Evolutionary conservation across 768 basidiomycete species (phyloP), one percentile per base, ranked within the genome.

Genomic region (Auriculariales sp.): DNA sequence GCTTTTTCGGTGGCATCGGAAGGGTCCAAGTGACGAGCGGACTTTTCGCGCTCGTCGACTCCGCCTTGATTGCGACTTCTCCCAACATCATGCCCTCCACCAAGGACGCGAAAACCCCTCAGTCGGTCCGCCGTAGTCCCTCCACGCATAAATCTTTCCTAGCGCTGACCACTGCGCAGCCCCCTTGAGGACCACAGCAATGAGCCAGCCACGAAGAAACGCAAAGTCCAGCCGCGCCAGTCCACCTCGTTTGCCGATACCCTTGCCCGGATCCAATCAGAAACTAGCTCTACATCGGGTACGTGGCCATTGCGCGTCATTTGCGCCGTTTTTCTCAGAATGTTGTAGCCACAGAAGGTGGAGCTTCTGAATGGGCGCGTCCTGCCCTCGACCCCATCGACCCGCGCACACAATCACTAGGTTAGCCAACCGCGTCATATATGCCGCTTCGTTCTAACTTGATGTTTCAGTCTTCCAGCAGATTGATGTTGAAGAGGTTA

Each of bases 401-500:
- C 55, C 69, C 72, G 46, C 74, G 75, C 56, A 71, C 58, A 49
- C 82, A 93, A 58, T 65, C 71, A 3, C 81, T 95, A 51, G 66
- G 91, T 89, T 32, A 51, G 80, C 57, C 9, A 10, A 28, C 10
- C 48, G 14, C 12, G 9, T 33, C 28, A 10, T 28, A 30, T 17
- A n/a, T n/a, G n/a, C n/a, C n/a, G n/a, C n/a, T n/a, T n/a, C 45
- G 17, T 17, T n/a, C 9, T 27, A 33, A 6, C 10, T 15, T 36
- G 17, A 45, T 39, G 9, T 27, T 29, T 9, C 52, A 93, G 90
- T 85, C 15, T 98, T 98, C 58, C 95, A 99, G 62, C 95, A 98
- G 64, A 93, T 94, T 52, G 95, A 98, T 55, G 73, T 98, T 6
- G 90, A 94, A 55, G 74, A 81, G 50, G 72, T 75, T 42, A 62